These are phyloP conservation scores for Malassezia furfur DNA, from an alignment of 1,284 basidiomycete genomes.

Conservation along the genomic window DNA sequence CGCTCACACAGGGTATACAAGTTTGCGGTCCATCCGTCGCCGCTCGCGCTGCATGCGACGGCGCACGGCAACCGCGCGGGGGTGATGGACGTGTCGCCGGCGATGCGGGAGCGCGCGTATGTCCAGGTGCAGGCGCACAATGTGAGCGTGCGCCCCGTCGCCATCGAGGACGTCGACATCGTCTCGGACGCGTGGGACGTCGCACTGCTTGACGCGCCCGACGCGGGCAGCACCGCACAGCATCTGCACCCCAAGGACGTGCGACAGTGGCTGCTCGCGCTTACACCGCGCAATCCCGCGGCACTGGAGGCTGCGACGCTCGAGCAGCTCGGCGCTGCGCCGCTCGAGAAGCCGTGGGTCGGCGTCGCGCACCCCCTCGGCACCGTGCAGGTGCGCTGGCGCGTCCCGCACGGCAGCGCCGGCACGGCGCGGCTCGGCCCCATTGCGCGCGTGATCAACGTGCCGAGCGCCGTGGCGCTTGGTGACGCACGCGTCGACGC, in stretches of 20 bases:
- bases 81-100: background rate
- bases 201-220: background rate
- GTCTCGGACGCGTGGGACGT: background rate
- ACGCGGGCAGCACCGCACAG: background rate
- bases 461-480: background rate
- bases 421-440: slow-evolving; percentile 4
- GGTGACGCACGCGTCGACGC: background rate
- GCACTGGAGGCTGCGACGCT: background rate
- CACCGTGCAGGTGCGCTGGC: slow-evolving; percentile 7
- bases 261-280: background rate
- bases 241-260: slow-evolving; percentile 13
- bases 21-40: slow-evolving; percentile 9
- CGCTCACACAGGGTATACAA: slow-evolving; percentile 5
- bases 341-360: background rate
- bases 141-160: slow-evolving; percentile 1
- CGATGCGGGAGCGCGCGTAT: slow-evolving; percentile 1
- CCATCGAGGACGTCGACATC: slow-evolving; percentile 1
- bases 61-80: slow-evolving; percentile 1
- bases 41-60: slow-evolving; percentile 7
- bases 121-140: slow-evolving; percentile 11
- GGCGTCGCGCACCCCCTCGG: background rate
- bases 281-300: background rate
- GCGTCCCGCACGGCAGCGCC: slow-evolving; percentile 8
- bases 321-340: background rate
- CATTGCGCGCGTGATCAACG: background rate